Percentiles rank a stretch among this genome's conserved stretches.
Evolutionary conservation across 2,329 filamentous ascomycete species (phyloP).

Genomic region (Calonectria pauciramosa): DNA sequence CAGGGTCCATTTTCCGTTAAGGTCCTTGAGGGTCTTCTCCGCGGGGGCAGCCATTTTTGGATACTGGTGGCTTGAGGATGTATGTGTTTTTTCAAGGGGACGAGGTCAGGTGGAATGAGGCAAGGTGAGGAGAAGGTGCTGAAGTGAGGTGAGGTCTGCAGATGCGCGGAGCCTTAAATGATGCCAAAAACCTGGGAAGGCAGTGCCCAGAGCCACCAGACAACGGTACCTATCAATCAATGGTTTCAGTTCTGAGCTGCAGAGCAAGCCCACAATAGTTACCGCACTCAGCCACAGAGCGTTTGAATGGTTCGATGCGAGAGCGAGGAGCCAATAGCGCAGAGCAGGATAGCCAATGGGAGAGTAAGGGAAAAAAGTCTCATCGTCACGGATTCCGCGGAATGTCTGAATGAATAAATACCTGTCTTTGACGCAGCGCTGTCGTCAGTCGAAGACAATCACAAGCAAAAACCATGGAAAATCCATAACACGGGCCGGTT

Average conservation of each 20-base stretch:
- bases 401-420: neutral
- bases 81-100: neutral
- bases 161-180: neutral
- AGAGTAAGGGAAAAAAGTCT: too few relatives aligned
- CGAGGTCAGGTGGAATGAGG: neutral
- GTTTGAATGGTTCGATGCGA: neutral
- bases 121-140: neutral
- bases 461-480: conserved; percentile 13
- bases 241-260: neutral
- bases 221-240: neutral
- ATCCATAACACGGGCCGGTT: neutral
- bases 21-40: conserved; percentile 75
- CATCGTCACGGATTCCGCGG: neutral
- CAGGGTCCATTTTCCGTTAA: conserved; percentile 79
- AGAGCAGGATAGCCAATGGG: neutral
- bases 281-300: neutral
- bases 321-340: neutral
- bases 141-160: neutral
- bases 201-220: neutral
- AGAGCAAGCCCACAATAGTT: conserved; percentile 4
- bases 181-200: neutral
- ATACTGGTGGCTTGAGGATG: neutral
- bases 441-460: neutral
- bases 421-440: neutral
- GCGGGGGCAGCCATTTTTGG: conserved; percentile 78